A percentile compares a stretch with the other conserved stretches of the same genome.
These are phyloP conservation scores for Colletotrichum truncatum DNA, from an alignment of 2,329 filamentous ascomycete species.

Conservation along the genomic window DNA sequence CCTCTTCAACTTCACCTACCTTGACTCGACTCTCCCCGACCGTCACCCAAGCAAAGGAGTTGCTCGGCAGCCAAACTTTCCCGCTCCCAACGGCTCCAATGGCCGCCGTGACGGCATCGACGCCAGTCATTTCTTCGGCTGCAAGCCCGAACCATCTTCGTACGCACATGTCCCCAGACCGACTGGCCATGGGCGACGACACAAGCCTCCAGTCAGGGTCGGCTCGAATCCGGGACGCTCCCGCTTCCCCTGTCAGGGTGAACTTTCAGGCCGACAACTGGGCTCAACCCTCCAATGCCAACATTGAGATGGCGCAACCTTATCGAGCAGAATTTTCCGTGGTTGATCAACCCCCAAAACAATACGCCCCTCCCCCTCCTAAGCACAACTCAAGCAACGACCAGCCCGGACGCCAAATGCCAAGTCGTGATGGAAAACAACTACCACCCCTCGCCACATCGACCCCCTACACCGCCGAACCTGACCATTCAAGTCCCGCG, in stretches of 20 bases:
- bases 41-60: background rate
- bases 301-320: constrained; percentile 54
- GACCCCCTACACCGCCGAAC: constrained; percentile 11
- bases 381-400: constrained; percentile 40
- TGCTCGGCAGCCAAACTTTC: background rate
- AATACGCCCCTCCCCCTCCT: constrained; percentile 47
- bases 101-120: constrained; percentile 29
- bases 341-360: constrained; percentile 38
- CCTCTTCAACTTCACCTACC: background rate
- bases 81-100: background rate
- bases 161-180: constrained; percentile 42
- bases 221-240: constrained; percentile 59
- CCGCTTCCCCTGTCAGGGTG: constrained; percentile 65
- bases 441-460: constrained; percentile 23
- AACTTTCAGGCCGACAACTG: constrained; percentile 63
- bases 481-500: constrained; percentile 2
- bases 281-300: constrained; percentile 60
- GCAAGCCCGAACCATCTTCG: constrained; percentile 38
- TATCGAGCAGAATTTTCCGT: constrained; percentile 36
- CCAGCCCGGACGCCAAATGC: constrained; percentile 24
- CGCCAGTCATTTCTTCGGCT: constrained; percentile 41
- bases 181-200: constrained; percentile 39
- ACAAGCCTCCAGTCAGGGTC: constrained; percentile 45
- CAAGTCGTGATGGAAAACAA: constrained; percentile 9
- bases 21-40: background rate